These are phyloP conservation scores for Sclerotinia borealis DNA, from an alignment of 2,329 filamentous ascomycete genomes.

Conservation along the genomic window DNA sequence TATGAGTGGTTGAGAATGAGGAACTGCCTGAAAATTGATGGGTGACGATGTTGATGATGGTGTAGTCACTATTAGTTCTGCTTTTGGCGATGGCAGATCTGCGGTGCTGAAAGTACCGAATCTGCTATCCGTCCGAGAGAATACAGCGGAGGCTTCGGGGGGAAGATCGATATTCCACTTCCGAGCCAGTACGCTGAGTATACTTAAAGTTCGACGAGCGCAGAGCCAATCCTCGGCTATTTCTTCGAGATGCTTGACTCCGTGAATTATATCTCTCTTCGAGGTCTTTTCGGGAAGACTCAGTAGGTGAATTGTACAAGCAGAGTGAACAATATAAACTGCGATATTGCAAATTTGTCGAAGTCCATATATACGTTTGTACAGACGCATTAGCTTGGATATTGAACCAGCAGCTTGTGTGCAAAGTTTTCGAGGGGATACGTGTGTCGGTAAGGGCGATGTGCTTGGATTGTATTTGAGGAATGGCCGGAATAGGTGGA, in stretches of 20 bases:
- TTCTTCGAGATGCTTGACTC: constrained; percentile 86
- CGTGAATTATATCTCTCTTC: constrained; percentile 81
- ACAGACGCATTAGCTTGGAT: constrained; percentile 88
- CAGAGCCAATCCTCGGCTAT: constrained; percentile 94
- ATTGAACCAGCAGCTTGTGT: constrained; percentile 84
- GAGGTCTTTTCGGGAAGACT: constrained; percentile 92
- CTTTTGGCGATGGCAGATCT: constrained; percentile 32
- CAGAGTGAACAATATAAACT: constrained; percentile 91
- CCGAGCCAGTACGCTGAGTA: constrained; percentile 76
- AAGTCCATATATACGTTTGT: constrained; percentile 86
- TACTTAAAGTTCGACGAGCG: constrained; percentile 75
- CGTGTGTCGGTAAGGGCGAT: constrained; percentile 78
- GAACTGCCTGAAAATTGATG: constrained; percentile 10
- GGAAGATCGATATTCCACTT: constrained; percentile 88
- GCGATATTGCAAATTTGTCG: constrained; percentile 95
- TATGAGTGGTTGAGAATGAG: constrained; percentile 7
- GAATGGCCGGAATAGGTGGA: constrained; percentile 92
- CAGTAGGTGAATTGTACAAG: constrained; percentile 88
- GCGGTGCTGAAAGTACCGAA: constrained; percentile 61
- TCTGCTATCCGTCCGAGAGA: constrained; percentile 73
- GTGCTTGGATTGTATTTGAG: constrained; percentile 78
- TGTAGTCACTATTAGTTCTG: constrained; percentile 26
- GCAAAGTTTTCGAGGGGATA: constrained; percentile 86
- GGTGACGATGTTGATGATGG: constrained; percentile 24
- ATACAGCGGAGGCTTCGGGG: constrained; percentile 69